Evolutionary conservation across 106 monocot species (phyloP), one percentile per base, ranked within the genome.

Genomic region (Allium fistulosum): DNA sequence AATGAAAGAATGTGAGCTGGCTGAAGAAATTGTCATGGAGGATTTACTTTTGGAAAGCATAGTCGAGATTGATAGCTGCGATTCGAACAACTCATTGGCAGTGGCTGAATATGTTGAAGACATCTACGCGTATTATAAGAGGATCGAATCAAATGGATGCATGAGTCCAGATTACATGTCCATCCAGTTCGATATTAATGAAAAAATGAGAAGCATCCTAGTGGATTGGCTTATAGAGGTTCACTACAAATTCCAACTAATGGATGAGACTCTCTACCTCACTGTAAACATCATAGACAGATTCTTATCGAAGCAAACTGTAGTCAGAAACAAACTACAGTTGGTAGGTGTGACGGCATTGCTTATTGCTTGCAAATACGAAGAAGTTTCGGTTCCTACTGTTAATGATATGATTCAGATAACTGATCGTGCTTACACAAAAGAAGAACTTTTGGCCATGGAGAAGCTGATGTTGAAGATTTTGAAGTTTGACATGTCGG

Each of bases 221-320:
- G 89, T 97, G 22, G 92, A 97, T 61, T 97, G 97, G 97, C 77
- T 97, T 11, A 92, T 97, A n/a, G 97, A 97, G 89, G 96, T 96
- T 76, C 96, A 96, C 62, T 88, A 92, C 78, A 96, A 91, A 78
- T 96, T 96, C 59, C 91, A 96, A 51, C 78, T 96, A 7, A 82
- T 92, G 88, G 88, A 96, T 10, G 91, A 96, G 77, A 96, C 96
- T 6, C 77, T 96, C 27, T 96, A 77, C 52, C 74, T 96, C 56
- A 96, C 85, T 6, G 88, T 96, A 46, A 96, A 88, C 77, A 82
- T 92, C 62, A 91, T 92, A 63, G 96, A 96, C 72, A 74, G 91
- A 76, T 96, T 96, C 71, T 64, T 94, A 61, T 77, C 73, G 26
- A 69, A 71, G 15, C 81, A 92, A 49, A 66, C 59, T 5, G 84